Conservation (phyloP, 1,284 basidiomycete species). For the Ustilago shanxiensis region DNA sequence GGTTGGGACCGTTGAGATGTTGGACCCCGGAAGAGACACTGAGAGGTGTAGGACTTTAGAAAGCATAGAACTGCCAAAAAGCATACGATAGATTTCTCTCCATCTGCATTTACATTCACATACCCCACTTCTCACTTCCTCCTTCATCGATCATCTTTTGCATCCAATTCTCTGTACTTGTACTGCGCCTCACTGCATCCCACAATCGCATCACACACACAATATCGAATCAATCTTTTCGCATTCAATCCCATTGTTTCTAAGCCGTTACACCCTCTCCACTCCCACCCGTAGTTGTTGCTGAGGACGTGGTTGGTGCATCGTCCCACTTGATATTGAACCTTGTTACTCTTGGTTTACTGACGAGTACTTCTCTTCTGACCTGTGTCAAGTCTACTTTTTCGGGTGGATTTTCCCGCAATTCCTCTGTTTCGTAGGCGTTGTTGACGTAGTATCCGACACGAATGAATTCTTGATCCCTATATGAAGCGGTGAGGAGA, state of each 20-base stretch:
- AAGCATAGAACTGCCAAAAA: background rate
- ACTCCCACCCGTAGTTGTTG: background rate
- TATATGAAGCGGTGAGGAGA: conserved; percentile 87
- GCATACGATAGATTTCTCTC: background rate
- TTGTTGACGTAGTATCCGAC: conserved; percentile 99
- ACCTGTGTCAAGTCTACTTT: conserved; percentile 73
- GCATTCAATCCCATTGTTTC: background rate
- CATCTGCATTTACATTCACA: background rate
- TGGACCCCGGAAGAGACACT: conserved; percentile 27
- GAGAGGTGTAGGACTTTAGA: conserved; percentile 28
- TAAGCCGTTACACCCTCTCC: conserved; percentile 8
- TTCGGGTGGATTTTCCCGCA: conserved; percentile 66
- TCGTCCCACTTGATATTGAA: conserved; percentile 73
- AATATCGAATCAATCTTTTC: too few relatives aligned
- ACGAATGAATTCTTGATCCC: conserved; percentile 95
- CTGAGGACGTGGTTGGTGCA: conserved; percentile 2
- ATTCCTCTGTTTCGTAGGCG: conserved; percentile 92
- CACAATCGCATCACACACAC: too few relatives aligned
- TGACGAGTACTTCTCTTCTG: conserved; percentile 84
- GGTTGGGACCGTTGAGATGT: conserved; percentile 20
- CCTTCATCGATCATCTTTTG: background rate
- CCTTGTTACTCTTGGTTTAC: conserved; percentile 93
- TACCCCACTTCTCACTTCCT: background rate
- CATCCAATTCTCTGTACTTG: too few relatives aligned
- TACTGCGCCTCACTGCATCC: too few relatives aligned